Evolutionary conservation across 495 filamentous ascomycete genomes (phyloP).

Genomic region (Daldinia bambusicola): DNA sequence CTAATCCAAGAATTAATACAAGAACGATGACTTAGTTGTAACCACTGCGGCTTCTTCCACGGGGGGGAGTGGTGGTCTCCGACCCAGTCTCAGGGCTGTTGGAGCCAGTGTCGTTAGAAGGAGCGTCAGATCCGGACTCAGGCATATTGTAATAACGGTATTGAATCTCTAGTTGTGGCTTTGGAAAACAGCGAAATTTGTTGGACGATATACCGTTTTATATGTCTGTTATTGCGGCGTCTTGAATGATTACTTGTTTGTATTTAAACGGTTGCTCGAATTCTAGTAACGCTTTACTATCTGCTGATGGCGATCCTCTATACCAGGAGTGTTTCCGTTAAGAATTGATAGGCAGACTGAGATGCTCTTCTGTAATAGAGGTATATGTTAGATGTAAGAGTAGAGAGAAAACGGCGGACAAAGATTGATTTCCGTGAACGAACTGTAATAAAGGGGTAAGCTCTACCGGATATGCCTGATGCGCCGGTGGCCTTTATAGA

Average conservation of each 20-base stretch:
- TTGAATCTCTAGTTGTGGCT: neutral
- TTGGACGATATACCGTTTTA: no score
- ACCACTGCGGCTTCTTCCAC: conserved; percentile 41
- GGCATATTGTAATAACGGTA: conserved; percentile 32
- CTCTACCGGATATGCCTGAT: conserved; percentile 11
- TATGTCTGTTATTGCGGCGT: neutral
- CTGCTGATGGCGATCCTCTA: no score
- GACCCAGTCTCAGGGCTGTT: conserved; percentile 34
- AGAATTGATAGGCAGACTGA: neutral
- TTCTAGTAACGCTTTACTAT: neutral
- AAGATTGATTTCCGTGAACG: neutral
- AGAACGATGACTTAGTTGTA: conserved; percentile 33
- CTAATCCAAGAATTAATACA: conserved; percentile 22
- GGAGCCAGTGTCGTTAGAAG: conserved; percentile 39
- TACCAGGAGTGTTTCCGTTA: no score
- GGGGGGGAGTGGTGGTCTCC: conserved; percentile 11
- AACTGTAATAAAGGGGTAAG: conserved; percentile 1
- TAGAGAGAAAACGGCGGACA: neutral
- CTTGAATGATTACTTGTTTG: neutral
- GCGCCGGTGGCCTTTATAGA: neutral
- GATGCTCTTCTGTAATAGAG: neutral
- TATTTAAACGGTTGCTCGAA: neutral
- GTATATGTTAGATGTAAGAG: neutral
- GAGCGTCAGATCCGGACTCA: conserved; percentile 36
- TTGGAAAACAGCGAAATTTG: neutral